phyloP scores from a whole-genome alignment of 352 stramenopile species.

The Phytophthora podocarpi region DNA sequence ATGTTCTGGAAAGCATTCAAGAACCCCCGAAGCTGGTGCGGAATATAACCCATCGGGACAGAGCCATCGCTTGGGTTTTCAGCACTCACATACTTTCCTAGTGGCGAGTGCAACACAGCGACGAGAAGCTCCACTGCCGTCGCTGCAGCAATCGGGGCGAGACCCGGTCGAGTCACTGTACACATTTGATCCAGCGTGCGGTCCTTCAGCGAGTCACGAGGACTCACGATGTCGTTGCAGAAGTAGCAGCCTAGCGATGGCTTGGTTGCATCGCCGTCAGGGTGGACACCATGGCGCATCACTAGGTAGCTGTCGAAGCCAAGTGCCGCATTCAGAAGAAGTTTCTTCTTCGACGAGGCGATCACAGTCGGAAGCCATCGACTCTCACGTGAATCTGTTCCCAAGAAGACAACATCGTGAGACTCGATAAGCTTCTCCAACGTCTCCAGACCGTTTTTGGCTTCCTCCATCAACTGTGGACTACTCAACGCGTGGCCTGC shows the following conservation, averaged over 20 bases:
- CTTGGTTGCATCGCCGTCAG: conserved; percentile 8
- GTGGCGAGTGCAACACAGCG: conserved; percentile 93
- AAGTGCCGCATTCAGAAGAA: conserved; percentile 80
- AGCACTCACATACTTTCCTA: conserved; percentile 73
- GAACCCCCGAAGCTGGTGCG: conserved; percentile 96
- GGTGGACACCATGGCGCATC: conserved; percentile 94
- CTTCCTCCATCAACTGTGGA: conserved; percentile 56
- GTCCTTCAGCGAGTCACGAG: conserved; percentile 96
- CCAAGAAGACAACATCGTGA: conserved; percentile 96
- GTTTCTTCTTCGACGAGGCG: conserved; percentile 91
- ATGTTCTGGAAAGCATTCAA: conserved; percentile 91
- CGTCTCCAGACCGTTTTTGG: conserved; percentile 67
- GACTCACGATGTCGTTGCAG: conserved; percentile 99
- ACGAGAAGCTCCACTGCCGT: conserved; percentile 98
- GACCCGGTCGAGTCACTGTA: conserved; percentile 97
- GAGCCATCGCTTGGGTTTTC: conserved; percentile 56
- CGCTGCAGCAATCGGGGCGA: conserved; percentile 92
- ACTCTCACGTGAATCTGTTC: conserved; percentile 98
- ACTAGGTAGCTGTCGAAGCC: conserved; percentile 98
- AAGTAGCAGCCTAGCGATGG: conserved; percentile 97
- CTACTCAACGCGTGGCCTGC: conserved; percentile 93
- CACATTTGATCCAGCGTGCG: conserved; percentile 99
- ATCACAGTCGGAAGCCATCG: conserved; percentile 98
- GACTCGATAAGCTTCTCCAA: conserved; percentile 92
- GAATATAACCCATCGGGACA: conserved; percentile 83